Evolutionary conservation across 805 yeast genomes (phyloP).

Genomic region (Ogataea nonfermentans): DNA sequence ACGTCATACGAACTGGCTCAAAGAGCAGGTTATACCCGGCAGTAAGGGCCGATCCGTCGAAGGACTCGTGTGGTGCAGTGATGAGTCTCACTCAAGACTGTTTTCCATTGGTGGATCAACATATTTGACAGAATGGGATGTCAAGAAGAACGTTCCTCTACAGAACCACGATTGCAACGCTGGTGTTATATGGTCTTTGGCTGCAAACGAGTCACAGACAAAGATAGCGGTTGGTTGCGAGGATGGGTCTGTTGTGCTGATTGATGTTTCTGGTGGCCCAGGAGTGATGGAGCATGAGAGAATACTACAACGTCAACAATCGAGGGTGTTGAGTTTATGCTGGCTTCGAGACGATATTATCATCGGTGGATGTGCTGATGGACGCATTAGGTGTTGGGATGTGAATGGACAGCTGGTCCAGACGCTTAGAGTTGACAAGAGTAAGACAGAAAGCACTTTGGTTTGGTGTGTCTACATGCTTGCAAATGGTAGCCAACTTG

Average conservation of each 20-base stretch:
- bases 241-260: conserved; percentile 83
- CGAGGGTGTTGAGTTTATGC: conserved; percentile 73
- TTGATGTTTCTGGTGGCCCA: conserved; percentile 84
- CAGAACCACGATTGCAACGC: conserved; percentile 85
- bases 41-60: conserved; percentile 84
- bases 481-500: conserved; percentile 65
- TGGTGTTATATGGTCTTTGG: conserved; percentile 90
- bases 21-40: conserved; percentile 72
- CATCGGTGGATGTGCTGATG: conserved; percentile 96
- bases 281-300: conserved; percentile 75
- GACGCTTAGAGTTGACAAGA: conserved; percentile 89
- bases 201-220: conserved; percentile 57
- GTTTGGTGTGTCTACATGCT: conserved; percentile 83
- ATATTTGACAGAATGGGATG: conserved; percentile 87
- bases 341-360: conserved; percentile 69
- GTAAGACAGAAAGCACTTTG: conserved; percentile 79
- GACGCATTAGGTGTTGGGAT: conserved; percentile 81
- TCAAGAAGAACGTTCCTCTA: conserved; percentile 67
- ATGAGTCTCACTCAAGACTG: conserved; percentile 55
- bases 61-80: conserved; percentile 76
- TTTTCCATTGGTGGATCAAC: conserved; percentile 96
- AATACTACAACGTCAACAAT: conserved; percentile 78
- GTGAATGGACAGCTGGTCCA: conserved; percentile 66
- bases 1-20: conserved; percentile 66
- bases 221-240: conserved; percentile 91